Evolutionary conservation across 2,329 filamentous ascomycete species (phyloP).

Genomic region (Verticillium isaacii): DNA sequence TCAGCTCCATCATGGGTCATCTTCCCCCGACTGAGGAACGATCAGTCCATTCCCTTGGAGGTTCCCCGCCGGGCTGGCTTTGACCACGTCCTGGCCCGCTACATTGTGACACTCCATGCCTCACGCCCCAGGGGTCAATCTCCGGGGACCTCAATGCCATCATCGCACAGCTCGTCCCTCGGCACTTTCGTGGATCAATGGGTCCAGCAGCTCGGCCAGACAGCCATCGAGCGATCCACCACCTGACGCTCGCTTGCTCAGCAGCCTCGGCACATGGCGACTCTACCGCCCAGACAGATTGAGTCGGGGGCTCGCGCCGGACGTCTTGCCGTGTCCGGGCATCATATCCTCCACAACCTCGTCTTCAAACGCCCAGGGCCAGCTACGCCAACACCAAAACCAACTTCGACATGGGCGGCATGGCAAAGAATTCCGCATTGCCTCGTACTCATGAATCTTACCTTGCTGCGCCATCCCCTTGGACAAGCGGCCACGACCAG

Average conservation of each 20-base stretch:
- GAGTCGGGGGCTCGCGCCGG: background rate
- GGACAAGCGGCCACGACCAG: background rate
- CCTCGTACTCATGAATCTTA: background rate
- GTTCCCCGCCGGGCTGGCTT: background rate
- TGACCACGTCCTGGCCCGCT: background rate
- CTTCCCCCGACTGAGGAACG: background rate
- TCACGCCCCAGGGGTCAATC: background rate
- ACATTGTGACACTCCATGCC: background rate
- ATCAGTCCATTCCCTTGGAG: background rate
- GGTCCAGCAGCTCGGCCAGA: background rate
- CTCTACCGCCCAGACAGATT: background rate
- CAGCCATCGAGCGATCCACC: background rate
- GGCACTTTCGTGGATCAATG: background rate
- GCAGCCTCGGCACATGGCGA: background rate
- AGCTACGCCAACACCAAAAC: background rate
- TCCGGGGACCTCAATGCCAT: background rate
- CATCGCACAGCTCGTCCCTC: background rate
- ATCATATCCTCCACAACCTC: background rate
- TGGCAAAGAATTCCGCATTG: background rate
- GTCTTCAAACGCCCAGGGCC: background rate
- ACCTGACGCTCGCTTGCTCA: background rate
- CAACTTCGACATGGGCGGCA: background rate
- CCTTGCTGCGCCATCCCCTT: background rate
- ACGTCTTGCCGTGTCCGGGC: background rate
- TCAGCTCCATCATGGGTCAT: background rate